A percentile compares a stretch with the other conserved stretches of the same genome.
phyloP scores from a whole-genome alignment of 176 grass and related monocot species.

The Urochloa ruziziensis region DNA sequence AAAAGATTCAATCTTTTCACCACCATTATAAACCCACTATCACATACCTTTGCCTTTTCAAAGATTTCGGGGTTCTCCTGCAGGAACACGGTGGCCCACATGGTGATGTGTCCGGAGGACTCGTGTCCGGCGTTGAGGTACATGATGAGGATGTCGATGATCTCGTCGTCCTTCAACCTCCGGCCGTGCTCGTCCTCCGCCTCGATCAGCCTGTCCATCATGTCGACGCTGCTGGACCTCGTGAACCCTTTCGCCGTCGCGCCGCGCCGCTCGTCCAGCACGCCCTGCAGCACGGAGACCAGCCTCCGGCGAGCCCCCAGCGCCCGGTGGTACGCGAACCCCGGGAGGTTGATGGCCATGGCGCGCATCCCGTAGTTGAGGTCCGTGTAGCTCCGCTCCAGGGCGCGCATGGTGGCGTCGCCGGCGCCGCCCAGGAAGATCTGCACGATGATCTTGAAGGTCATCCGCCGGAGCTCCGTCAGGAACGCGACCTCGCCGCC shows the following conservation, averaged over 20 bases:
- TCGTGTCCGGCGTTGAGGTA: slow-evolving; percentile 95
- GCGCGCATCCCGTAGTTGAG: slow-evolving; percentile 89
- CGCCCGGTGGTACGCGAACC: slow-evolving; percentile 73
- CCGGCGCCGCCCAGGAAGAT: slow-evolving; percentile 66
- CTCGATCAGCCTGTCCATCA: slow-evolving; percentile 79
- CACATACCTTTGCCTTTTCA: slow-evolving; percentile 61
- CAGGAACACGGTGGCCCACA: slow-evolving; percentile 89
- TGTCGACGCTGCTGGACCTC: slow-evolving; percentile 41
- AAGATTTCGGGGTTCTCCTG: slow-evolving; percentile 75
- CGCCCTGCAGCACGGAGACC: slow-evolving; percentile 57
- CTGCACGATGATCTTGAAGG: slow-evolving; percentile 80
- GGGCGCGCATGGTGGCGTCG: slow-evolving; percentile 35
- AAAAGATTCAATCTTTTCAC: not conserved
- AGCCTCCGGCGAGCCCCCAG: slow-evolving; percentile 60
- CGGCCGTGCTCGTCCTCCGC: slow-evolving; percentile 60
- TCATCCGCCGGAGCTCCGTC: slow-evolving; percentile 56
- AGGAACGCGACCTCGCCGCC: slow-evolving; percentile 54
- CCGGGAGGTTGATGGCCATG: slow-evolving; percentile 87
- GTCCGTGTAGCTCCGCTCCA: slow-evolving; percentile 78
- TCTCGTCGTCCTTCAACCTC: slow-evolving; percentile 66
- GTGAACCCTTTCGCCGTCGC: not conserved
- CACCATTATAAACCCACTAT: not conserved
- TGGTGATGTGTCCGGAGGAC: slow-evolving; percentile 94
- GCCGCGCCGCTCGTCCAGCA: slow-evolving; percentile 51
- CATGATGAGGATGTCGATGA: slow-evolving; percentile 83